Evolutionary conservation across 208 protist species (phyloP), one percentile per base, ranked within the genome.

Genomic region (Crithidia acanthocephali): DNA sequence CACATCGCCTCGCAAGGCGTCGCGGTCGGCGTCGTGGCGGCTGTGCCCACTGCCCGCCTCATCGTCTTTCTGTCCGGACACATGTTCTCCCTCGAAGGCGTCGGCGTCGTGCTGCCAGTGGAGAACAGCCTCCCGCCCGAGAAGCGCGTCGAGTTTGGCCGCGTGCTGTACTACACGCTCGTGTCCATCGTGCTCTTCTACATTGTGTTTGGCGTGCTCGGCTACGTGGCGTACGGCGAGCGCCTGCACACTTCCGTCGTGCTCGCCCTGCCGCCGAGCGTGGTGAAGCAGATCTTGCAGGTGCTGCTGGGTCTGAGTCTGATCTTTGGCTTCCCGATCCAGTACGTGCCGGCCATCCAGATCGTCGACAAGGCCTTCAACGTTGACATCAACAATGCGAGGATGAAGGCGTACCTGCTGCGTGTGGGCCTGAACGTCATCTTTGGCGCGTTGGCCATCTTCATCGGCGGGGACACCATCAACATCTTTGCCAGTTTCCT

Each of bases 281-380:
- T 42, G 42, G 73, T 81, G 52, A 93, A 86, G 70, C 59, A 51
- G 30, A 40, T 80, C 7, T 45, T 91, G 57, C 83, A 91, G 62
- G 71, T 82, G 27, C 68, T 90, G 13, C 67, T 95, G 16, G 90
- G 83, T 0, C 51, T 92, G 33, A 91, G 85, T 68, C 74, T 95
- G 9, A 73, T 95, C 37, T 82, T 95, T 33, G 79, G 87, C 32
- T 93, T 90, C 61, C 90, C 90, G 16, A 86, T 95, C 51, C 86
- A 93, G 72, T 95, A 83, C 71, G 75, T 91, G 2, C 90, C 90
- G n/a, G 90, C 90, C 9, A 95, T 95, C 60, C 87, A 95, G 62
- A 74, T 95, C 25, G 73, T 92, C 13, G 90, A 92, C 61, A 87
- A 81, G 65, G 73, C 85, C 10, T 63, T 92, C 23, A 37, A 73